Evolutionary conservation across 768 basidiomycete species (phyloP), one percentile per base, ranked within the genome.

Genomic region (Termitomyces bulborhizus): DNA sequence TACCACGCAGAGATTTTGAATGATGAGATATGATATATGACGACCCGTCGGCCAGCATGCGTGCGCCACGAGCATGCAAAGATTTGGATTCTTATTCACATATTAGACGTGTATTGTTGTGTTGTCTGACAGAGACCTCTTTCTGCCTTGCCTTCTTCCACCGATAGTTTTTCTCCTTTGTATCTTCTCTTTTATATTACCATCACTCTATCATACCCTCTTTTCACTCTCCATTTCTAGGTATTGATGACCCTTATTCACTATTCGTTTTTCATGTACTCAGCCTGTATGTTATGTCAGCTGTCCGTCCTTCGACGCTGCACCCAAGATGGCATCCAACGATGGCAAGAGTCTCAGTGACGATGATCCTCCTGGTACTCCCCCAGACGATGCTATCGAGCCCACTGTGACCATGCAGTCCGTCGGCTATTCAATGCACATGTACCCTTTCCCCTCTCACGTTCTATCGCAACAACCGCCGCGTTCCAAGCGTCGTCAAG

Each of bases 401-500:
- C 63, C 62, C 57, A 61, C 59, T 62, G 68, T 65, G 62, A 68
- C 61, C 64, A 76, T 78, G 59, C 80, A 79, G 64, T 75, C 79
- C 55, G 72, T 76, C 63, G 68, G 76, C 43, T 78, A 80, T 67
- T 75, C 76, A 37, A 80, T 84, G 77, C 85, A 85, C 68, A 84
- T 88, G 76, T 88, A 85, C 69, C 82, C 84, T 47, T 83, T 85
- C 72, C 73, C 82, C 52, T 73, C 77, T 39, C 75, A 76, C 58
- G 65, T 70, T 54, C 65, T 71, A 45, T 75, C 68, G 64, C 71
- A 63, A 63, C 75, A 78, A 59, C 75, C 79, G 24, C 74, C 79
- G 57, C 85, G 85, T 60, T 76, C 86, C 39, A 93, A 93, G 71
- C 88, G 90, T 60, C 77, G 86, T 51, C 90, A 93, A 65, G 91